Evolutionary conservation across 805 yeast species (phyloP), one percentile per base, ranked within the genome.

Genomic region (Yarrowia sp.): DNA sequence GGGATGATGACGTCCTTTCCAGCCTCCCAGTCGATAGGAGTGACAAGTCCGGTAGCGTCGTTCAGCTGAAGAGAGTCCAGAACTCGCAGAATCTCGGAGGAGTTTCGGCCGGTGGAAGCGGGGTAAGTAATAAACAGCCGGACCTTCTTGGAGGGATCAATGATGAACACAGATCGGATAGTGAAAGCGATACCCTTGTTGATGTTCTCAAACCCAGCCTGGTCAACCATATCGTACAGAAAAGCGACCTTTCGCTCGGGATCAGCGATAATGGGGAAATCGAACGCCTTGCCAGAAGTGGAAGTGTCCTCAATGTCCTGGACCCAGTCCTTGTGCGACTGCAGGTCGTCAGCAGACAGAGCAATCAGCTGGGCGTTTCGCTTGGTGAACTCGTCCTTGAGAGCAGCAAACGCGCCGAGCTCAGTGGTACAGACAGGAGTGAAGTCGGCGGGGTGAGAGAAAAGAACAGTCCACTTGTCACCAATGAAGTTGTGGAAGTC

Each of bases 381-480:
- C 78, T 87, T 81, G 74, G 87, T 86, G 73, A 92, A 92, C 77
- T 92, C 97, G 65, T 92, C 90, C 80, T 90, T 89, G 78, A 91
- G 84, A 72, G 86, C 84, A 69, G 97, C 92, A 73, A 92, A 92
- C 18, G 96, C 97, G 71, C 97, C 97, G 74, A 92, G 83, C 81
- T 92, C 98, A 65, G 97, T 92, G 73, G 97, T 92, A 79, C 98
- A 92, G 65, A 92, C 97, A 55, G 98, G 98, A 17, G 98, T 92
- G 83, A 90, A 92, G 77, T 92, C 98, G 65, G 92, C 97, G 68
- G 98, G 98, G 78, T 92, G 98, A 31, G 96, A 89, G 80, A 92
- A 92, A 73, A 92, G 81, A 61, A 92, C 86, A 55, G 87, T 86
- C 98, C 98, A 92, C 53, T 87, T 83, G 78, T 88, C 85, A 57